Conservation (phyloP, 306 rosid genomes). For the Rosa persica region DNA sequence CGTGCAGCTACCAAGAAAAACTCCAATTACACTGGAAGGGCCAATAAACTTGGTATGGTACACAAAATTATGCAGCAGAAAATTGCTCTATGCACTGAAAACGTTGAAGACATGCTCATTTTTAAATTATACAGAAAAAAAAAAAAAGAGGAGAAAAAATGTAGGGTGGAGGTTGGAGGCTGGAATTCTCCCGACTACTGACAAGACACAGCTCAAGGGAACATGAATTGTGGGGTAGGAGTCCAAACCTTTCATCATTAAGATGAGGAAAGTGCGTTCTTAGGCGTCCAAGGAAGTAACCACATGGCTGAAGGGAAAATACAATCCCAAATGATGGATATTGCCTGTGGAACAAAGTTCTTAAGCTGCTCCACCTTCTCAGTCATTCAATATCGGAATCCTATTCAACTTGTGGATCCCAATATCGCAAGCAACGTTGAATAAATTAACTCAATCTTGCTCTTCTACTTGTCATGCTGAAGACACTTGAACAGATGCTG, state of each 20-base stretch:
- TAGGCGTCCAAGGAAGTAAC: background rate
- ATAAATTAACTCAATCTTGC: background rate
- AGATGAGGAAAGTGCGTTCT: background rate
- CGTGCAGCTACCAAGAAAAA: background rate
- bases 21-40: background rate
- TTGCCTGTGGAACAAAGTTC: background rate
- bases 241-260: background rate
- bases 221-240: background rate
- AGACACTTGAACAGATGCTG: constrained; percentile 26
- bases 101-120: background rate
- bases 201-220: background rate
- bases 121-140: background rate
- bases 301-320: background rate
- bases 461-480: constrained; percentile 4
- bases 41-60: background rate
- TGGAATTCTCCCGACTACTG: background rate
- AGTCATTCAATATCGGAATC: constrained; percentile 9
- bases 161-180: background rate
- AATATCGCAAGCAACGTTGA: background rate
- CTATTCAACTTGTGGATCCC: constrained; percentile 9
- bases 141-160: background rate
- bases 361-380: constrained; percentile 15
- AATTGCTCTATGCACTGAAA: background rate
- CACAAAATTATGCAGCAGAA: background rate
- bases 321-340: constrained; percentile 1